phyloP scores from a whole-genome alignment of 108 stramenopile species.

The Discostella pseudostelligera region DNA sequence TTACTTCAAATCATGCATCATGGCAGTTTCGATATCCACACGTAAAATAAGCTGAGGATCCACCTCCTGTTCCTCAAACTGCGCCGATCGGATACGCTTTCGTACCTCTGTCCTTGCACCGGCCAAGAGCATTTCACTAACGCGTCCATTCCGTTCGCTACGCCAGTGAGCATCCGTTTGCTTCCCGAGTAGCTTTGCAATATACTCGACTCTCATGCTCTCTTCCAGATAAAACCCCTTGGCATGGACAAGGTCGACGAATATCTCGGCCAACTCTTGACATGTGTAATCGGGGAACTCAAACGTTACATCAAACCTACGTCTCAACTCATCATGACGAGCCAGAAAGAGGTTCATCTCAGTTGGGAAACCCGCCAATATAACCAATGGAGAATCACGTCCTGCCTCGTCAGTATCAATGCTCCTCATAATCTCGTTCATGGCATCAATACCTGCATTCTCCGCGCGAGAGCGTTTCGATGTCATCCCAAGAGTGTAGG shows the following conservation, averaged over 20 bases:
- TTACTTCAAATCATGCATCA: slow-evolving; percentile 79
- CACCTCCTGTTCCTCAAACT: slow-evolving; percentile 79
- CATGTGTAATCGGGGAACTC: slow-evolving; percentile 91
- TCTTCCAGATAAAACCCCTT: slow-evolving; percentile 86
- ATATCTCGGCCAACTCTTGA: slow-evolving; percentile 76
- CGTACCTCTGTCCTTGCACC: slow-evolving; percentile 80
- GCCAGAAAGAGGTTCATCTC: slow-evolving; percentile 84
- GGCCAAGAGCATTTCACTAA: slow-evolving; percentile 82
- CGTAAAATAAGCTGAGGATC: slow-evolving; percentile 84
- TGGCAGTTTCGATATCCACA: slow-evolving; percentile 79
- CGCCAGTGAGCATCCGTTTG: slow-evolving; percentile 79
- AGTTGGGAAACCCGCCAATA: slow-evolving; percentile 85
- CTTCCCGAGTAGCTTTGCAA: slow-evolving; percentile 63
- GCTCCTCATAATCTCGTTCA: slow-evolving; percentile 70
- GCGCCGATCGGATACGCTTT: slow-evolving; percentile 74
- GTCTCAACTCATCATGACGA: slow-evolving; percentile 65
- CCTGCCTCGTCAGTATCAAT: slow-evolving; percentile 71
- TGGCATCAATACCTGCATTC: slow-evolving; percentile 66
- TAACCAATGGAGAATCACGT: slow-evolving; percentile 69
- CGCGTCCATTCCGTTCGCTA: slow-evolving; percentile 82
- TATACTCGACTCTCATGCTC: slow-evolving; percentile 48
- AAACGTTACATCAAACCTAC: slow-evolving; percentile 75
- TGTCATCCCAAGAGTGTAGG: slow-evolving; percentile 85
- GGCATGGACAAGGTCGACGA: slow-evolving; percentile 74
- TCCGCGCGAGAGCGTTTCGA: slow-evolving; percentile 71